A percentile compares a stretch with the other conserved stretches of the same genome.
phyloP scores from a whole-genome alignment of 2,329 filamentous ascomycete genomes.

The Torrubiella hemipterigena region DNA sequence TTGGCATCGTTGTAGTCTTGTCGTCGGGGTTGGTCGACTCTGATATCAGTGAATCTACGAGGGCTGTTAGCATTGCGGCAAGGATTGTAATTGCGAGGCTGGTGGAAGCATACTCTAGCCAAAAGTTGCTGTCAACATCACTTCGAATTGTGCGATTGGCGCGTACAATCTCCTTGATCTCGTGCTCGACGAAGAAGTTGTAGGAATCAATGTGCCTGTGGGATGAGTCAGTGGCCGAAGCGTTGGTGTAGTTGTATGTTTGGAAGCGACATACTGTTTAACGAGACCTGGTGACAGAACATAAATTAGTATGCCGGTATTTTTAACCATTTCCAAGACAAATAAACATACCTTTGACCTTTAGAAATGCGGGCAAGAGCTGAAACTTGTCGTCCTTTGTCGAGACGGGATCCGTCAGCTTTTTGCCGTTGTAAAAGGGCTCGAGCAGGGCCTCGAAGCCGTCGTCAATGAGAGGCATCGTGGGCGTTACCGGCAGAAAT shows the following conservation, averaged over 20 bases:
- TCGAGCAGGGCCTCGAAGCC: constrained; percentile 55
- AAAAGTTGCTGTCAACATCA: constrained; percentile 87
- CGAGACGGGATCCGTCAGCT: constrained; percentile 51
- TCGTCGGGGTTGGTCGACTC: constrained; percentile 70
- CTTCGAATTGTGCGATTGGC: constrained; percentile 82
- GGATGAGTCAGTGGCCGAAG: constrained; percentile 5
- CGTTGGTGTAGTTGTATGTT: not conserved
- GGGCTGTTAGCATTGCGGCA: constrained; percentile 7
- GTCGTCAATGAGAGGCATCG: constrained; percentile 45
- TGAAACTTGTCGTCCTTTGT: constrained; percentile 87
- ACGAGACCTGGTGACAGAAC: constrained; percentile 47
- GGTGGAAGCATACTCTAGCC: constrained; percentile 50
- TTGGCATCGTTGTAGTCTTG: constrained; percentile 62
- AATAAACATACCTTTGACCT: constrained; percentile 67
- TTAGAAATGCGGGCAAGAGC: constrained; percentile 89
- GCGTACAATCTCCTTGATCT: constrained; percentile 92
- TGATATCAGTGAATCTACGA: constrained; percentile 67
- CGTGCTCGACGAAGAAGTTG: constrained; percentile 95
- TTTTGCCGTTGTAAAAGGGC: constrained; percentile 58
- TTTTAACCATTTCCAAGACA: too few species aligned
- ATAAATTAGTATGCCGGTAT: constrained; percentile 16
- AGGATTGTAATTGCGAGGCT: not conserved
- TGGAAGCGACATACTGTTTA: constrained; percentile 52
- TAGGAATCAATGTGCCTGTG: constrained; percentile 86
- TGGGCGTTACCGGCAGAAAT: constrained; percentile 18